Percentiles rank a stretch among this genome's conserved stretches.
These are phyloP conservation scores for Hypericum androsaemum DNA, from an alignment of 345 rosid genomes.

Conservation along the genomic window DNA sequence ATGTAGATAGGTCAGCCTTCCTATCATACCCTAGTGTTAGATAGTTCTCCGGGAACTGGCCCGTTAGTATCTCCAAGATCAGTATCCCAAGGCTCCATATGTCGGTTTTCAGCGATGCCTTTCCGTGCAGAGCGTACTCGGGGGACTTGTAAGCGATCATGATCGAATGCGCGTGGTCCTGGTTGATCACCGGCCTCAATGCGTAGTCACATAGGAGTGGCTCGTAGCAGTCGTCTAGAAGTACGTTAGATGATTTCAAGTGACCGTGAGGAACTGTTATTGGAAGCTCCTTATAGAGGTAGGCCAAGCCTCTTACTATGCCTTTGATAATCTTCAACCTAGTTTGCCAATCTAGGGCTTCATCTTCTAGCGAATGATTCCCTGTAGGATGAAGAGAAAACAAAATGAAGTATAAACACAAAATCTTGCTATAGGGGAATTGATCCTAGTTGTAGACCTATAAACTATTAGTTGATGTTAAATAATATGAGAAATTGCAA, in stretches of 20 bases:
- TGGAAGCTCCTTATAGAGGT: slow-evolving; percentile 2
- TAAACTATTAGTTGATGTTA: no score
- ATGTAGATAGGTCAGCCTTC: not conserved
- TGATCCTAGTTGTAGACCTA: no score
- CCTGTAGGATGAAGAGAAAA: not conserved
- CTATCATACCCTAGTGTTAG: not conserved
- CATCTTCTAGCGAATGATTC: not conserved
- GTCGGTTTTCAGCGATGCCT: not conserved
- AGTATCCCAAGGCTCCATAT: slow-evolving; percentile 6
- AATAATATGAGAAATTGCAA: no score
- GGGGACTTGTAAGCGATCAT: slow-evolving; percentile 12
- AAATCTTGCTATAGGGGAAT: no score
- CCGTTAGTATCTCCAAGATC: slow-evolving; percentile 7
- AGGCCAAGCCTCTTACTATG: not conserved
- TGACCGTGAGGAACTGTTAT: slow-evolving; percentile 6
- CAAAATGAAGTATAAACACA: not conserved
- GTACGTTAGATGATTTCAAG: slow-evolving; percentile 7
- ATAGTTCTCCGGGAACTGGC: slow-evolving; percentile 3
- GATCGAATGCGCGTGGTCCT: not conserved
- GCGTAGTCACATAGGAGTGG: not conserved
- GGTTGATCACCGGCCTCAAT: slow-evolving; percentile 1
- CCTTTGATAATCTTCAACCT: slow-evolving; percentile 1
- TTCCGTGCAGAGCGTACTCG: not conserved
- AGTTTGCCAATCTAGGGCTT: slow-evolving; percentile 1
- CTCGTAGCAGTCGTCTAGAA: slow-evolving; percentile 4